phyloP scores from a whole-genome alignment of 495 filamentous ascomycete genomes.

The Polyplosphaeria fusca region DNA sequence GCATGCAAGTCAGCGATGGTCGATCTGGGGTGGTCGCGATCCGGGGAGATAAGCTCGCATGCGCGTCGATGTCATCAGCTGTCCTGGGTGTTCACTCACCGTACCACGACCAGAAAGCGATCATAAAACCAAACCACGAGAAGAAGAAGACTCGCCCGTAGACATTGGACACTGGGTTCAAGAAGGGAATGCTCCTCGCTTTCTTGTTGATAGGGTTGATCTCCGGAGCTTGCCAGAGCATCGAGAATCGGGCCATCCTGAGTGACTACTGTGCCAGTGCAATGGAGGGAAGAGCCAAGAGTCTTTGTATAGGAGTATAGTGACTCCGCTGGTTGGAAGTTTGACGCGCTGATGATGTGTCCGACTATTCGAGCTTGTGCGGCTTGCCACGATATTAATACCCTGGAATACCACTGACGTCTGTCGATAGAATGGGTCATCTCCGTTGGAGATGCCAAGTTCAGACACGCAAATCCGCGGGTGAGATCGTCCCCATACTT shows the following conservation, averaged over 20 bases:
- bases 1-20: conserved; percentile 29
- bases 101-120: conserved; percentile 92
- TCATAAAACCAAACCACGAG: conserved; percentile 92
- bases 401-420: conserved; percentile 1
- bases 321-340: neutral
- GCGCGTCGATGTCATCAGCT: conserved; percentile 20
- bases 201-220: conserved; percentile 78
- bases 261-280: neutral
- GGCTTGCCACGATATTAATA: neutral
- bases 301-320: neutral
- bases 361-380: neutral
- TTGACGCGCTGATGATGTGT: neutral
- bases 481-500: conserved; percentile 1
- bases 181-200: conserved; percentile 71
- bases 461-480: conserved; percentile 9
- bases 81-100: conserved; percentile 27
- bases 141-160: conserved; percentile 94
- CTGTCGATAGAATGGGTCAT: neutral
- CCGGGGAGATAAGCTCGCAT: conserved; percentile 16
- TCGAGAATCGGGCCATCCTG: conserved; percentile 14
- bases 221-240: conserved; percentile 56
- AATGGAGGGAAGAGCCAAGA: neutral
- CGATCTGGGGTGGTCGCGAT: neutral
- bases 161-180: conserved; percentile 69
- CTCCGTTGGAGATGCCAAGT: conserved; percentile 14